A percentile compares a stretch with the other conserved stretches of the same genome.
Conservation (phyloP, 345 rosid genomes). For the Theobroma cacao region DNA sequence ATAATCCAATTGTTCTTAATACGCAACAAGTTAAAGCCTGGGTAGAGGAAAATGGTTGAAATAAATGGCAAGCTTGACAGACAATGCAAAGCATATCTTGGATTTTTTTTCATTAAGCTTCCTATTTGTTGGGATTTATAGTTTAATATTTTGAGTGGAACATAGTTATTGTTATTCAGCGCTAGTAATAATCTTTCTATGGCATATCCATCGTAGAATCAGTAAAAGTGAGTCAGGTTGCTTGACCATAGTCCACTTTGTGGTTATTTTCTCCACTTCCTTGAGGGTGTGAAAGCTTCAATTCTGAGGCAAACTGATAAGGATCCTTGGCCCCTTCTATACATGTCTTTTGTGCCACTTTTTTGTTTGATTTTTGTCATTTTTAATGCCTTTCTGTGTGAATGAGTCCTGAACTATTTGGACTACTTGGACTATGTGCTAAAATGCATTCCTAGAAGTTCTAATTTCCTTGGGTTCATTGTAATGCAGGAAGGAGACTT, state of each 20-base stretch:
- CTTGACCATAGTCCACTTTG: background rate
- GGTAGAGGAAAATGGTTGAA: background rate
- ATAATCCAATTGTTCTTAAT: background rate
- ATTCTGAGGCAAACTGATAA: conserved; percentile 1
- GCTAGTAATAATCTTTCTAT: background rate
- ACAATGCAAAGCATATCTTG: background rate
- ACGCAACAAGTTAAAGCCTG: background rate
- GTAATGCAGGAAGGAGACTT: conserved; percentile 71
- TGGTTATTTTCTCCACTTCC: background rate
- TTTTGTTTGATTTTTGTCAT: background rate
- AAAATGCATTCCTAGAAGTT: background rate
- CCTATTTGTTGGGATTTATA: background rate
- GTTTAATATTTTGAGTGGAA: background rate
- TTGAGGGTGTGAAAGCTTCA: background rate
- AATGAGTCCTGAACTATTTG: background rate
- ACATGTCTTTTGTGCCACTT: background rate
- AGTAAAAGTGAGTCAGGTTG: background rate
- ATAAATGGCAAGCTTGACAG: background rate
- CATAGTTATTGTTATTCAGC: background rate
- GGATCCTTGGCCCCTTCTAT: background rate
- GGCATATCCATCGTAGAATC: background rate
- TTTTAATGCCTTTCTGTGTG: background rate
- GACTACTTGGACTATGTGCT: background rate
- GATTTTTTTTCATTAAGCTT: background rate
- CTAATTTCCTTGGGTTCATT: background rate